Evolutionary conservation across 1,284 basidiomycete species (phyloP).

Genomic region (Trichosporon coremiiforme): DNA sequence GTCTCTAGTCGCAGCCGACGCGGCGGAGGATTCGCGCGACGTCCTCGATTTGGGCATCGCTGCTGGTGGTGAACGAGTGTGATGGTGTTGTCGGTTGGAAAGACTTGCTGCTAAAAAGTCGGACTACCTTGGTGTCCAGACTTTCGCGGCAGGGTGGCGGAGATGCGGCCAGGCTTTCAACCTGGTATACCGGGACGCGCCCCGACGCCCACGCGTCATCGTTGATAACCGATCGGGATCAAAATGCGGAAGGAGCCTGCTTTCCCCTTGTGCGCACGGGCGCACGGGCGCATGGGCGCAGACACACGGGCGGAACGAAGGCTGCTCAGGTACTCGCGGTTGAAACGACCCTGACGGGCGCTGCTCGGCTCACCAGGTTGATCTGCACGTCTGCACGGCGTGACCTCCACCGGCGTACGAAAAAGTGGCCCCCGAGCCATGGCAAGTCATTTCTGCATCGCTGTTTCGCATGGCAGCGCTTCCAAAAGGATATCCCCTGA

Average conservation of each 20-base stretch:
- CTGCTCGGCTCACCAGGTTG: not conserved
- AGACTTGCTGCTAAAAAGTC: not conserved
- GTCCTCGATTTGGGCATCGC: not conserved
- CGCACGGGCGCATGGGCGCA: not conserved
- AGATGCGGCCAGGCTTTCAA: not conserved
- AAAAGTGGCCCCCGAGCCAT: not conserved
- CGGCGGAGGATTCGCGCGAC: not conserved
- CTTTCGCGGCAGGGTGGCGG: not conserved
- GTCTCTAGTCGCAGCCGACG: not conserved
- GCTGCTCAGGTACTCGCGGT: not conserved
- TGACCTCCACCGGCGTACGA: not conserved
- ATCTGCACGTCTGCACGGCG: not conserved
- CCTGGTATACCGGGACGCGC: not conserved
- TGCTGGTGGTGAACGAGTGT: not conserved
- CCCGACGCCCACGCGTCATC: slow-evolving; percentile 11
- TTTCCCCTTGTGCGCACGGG: not conserved
- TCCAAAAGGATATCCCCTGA: slow-evolving; percentile 13
- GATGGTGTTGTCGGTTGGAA: not conserved
- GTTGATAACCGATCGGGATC: slow-evolving; percentile 16
- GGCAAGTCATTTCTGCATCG: not conserved
- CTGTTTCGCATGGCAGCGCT: not conserved
- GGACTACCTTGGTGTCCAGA: not conserved
- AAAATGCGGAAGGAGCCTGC: not conserved
- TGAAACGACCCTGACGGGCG: not conserved
- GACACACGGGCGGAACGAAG: not conserved